Percentiles rank a stretch among this genome's conserved stretches.
These are phyloP conservation scores for Diaporthe citri DNA, from an alignment of 2,329 filamentous ascomycete genomes.

Conservation along the genomic window DNA sequence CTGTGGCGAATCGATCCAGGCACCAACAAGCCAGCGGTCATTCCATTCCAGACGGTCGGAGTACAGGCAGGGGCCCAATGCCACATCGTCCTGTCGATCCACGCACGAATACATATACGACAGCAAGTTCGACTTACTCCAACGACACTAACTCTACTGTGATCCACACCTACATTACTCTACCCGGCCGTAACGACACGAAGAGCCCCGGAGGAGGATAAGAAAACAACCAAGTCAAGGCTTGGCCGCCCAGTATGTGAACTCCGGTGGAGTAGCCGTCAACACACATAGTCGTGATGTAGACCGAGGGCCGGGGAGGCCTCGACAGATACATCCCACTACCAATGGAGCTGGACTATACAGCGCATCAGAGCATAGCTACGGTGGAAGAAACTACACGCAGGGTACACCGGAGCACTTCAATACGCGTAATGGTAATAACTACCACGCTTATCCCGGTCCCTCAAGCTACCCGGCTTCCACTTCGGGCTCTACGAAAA, in stretches of 20 bases:
- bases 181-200: neutral
- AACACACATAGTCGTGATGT: neutral
- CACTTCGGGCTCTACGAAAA: neutral
- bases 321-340: neutral
- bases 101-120: neutral
- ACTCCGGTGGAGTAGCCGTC: neutral
- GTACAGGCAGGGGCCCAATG: neutral
- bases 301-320: neutral
- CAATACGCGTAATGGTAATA: neutral
- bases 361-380: neutral
- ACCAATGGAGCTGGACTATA: neutral
- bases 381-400: neutral
- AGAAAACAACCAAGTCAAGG: neutral
- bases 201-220: slow-evolving; percentile 4
- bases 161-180: neutral
- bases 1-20: neutral
- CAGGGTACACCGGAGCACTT: neutral
- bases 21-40: neutral
- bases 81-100: neutral
- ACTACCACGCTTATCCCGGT: neutral
- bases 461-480: neutral
- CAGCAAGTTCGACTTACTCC: neutral
- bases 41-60: neutral
- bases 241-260: neutral
- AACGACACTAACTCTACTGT: neutral